These are phyloP conservation scores for Didymella segeticola DNA, from an alignment of 2,329 filamentous ascomycete species.

Conservation along the genomic window DNA sequence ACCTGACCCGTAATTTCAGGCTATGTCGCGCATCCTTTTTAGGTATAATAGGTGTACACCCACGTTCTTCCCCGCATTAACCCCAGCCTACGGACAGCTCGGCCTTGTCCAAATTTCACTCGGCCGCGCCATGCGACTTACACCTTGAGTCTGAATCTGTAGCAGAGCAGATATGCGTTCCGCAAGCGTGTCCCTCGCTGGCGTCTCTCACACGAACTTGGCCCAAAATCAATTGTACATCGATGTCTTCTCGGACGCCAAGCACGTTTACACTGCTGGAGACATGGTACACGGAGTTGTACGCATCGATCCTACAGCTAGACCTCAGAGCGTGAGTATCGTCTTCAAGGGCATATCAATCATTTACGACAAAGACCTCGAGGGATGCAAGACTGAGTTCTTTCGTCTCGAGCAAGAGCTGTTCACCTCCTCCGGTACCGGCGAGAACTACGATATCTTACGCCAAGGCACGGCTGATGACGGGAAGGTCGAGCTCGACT, in stretches of 20 bases:
- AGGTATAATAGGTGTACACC: constrained; percentile 2
- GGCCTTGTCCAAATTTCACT: not conserved
- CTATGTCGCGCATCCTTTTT: constrained; percentile 4
- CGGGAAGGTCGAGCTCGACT: constrained; percentile 34
- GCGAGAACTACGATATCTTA: constrained; percentile 32
- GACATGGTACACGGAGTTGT: constrained; percentile 30
- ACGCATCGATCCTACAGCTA: constrained; percentile 26
- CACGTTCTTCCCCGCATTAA: constrained; percentile 13
- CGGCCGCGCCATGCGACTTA: constrained; percentile 1
- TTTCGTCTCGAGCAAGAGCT: constrained; percentile 27
- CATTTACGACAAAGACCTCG: constrained; percentile 19
- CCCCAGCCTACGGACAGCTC: constrained; percentile 3
- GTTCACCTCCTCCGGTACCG: constrained; percentile 25
- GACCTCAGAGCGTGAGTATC: constrained; percentile 28
- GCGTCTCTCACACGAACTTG: constrained; percentile 19
- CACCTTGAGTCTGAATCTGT: not conserved
- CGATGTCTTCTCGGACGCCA: constrained; percentile 15
- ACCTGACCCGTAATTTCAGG: constrained; percentile 5
- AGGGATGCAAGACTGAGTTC: constrained; percentile 24
- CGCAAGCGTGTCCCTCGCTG: constrained; percentile 8
- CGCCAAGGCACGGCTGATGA: constrained; percentile 29
- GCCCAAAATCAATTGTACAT: constrained; percentile 28
- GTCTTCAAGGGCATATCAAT: constrained; percentile 23
- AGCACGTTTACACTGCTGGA: constrained; percentile 28
- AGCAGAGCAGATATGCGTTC: constrained; percentile 9